phyloP scores from a whole-genome alignment of 495 filamentous ascomycete genomes.

The Pyronema omphalodes region DNA sequence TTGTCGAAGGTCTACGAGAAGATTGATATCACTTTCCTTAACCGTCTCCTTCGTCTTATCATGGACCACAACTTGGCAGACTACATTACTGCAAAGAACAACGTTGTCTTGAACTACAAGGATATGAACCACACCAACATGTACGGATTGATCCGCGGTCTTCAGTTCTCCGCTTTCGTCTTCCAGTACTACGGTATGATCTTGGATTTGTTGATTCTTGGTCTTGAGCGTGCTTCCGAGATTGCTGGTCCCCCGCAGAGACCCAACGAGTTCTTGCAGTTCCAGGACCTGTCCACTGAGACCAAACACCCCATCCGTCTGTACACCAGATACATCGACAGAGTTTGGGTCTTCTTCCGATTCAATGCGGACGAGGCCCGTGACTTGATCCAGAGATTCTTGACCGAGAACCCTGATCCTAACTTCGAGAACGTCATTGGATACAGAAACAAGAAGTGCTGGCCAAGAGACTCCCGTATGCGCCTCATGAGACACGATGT shows the following conservation, averaged over 20 bases:
- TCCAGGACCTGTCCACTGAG: slow-evolving; percentile 78
- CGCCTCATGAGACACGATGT: slow-evolving; percentile 98
- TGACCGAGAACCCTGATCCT: slow-evolving; percentile 95
- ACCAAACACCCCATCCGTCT: slow-evolving; percentile 85
- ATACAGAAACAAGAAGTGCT: slow-evolving; percentile 98
- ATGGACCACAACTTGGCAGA: slow-evolving; percentile 99
- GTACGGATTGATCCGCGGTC: slow-evolving; percentile 91
- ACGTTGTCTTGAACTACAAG: slow-evolving; percentile 97
- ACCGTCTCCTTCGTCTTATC: slow-evolving; percentile 79
- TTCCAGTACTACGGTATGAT: slow-evolving; percentile 99
- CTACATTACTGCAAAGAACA: slow-evolving; percentile 99
- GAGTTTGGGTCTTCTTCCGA: slow-evolving; percentile 94
- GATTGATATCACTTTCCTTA: slow-evolving; percentile 90
- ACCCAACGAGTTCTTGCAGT: slow-evolving; percentile 97
- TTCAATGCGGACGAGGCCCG: slow-evolving; percentile 87
- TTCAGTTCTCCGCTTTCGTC: slow-evolving; percentile 95
- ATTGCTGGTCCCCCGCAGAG: slow-evolving; percentile 92
- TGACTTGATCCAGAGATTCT: slow-evolving; percentile 91
- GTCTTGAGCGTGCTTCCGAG: slow-evolving; percentile 83
- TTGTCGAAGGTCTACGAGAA: slow-evolving; percentile 98
- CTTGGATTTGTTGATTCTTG: slow-evolving; percentile 81
- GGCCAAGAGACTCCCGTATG: slow-evolving; percentile 96
- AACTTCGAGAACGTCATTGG: slow-evolving; percentile 99
- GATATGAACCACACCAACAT: slow-evolving; percentile 99
- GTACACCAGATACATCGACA: slow-evolving; percentile 94